Base-by-base conservation (phyloP, 495 filamentous ascomycete genomes). In the Penicillium samsonianum region DNA sequence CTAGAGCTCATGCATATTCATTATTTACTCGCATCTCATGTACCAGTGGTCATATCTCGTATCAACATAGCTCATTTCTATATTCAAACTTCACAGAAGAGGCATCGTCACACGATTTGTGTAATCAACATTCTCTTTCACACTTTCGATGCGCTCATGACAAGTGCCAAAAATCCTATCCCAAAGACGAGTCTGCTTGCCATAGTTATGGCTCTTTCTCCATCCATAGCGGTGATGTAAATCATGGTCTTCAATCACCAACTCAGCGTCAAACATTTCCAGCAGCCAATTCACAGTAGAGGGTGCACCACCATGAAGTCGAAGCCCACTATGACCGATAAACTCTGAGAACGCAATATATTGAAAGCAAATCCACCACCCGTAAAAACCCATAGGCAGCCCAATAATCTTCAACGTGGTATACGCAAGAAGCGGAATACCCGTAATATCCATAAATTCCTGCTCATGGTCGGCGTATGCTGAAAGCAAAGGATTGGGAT, bases 221-320 rank as follows among this genome's bases (percentile, higher is more conserved):
- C 67, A 70, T 17, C 67, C 67, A 57, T 70, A 65, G 3, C 67
- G 65, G 50, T 70, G 67, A 53, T 70, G 67, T 14, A 70, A 50
- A 56, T 70, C 67, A 60, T 70, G 67, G 37, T 70, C 67, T 47
- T 70, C 67, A 59, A 70, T 65, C 5, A 70, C 65, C 40, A 70
- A 44, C 30, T 70, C 65, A 8, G 65, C 62, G 57, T 65, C 65
- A 47, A 70, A 58, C 0, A 67, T 14, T 28, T 64, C 62, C 20
- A 70, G 31, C 20, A 70, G 10, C 67, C 65, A 70, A 41, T 62
- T 67, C n/a, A 67, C 16, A 6, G 67, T 67, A 11, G 65, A 65
- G 1, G 65, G 62, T 1, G 67, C 61, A 40, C 62, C 63, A 0
- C 62, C 57, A 51, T 67, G 62, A 16, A 70, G 38, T 17, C 67